Evolutionary conservation across 139 green algal genomes (phyloP), one percentile per base, ranked within the genome.

Genomic region (Marvania coccoides): DNA sequence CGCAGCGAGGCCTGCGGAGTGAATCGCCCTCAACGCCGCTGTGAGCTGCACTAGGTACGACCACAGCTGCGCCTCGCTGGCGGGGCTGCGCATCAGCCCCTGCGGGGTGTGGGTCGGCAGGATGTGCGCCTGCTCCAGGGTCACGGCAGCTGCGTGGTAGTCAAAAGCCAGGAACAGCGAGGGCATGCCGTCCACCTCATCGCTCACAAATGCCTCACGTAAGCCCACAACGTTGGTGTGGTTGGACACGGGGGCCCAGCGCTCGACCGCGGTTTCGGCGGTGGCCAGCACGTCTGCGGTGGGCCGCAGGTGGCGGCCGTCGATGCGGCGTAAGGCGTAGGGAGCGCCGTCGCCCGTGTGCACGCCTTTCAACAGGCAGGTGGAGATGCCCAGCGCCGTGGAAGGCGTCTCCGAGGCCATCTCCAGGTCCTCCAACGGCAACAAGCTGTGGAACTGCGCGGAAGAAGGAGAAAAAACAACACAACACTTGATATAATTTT

Each of bases 391-490:
- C 35, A 71, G 55, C 23, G 69, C 57, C 24, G 48, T 23, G 7
- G 69, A 72, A 12, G 46, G 42, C 15, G 39, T 37, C 56, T 71
- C 61, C 5, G 42, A n/a, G 13, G 58, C 57, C 6, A 58, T 23
- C 5, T 46, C 28, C 30, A 65, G 5, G 53, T 79, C 69, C 30
- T 78, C 74, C 45, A 78, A 53, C 2, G 69, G 90, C 65, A 83
- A 91, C 29, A 96, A 73, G 8, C 78, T 84, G 82, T 96, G 90
- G 76, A 88, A 96, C 40, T 72, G n/a, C n/a, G n/a, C n/a, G n/a
- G n/a, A n/a, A n/a, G n/a, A n/a, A n/a, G n/a, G n/a, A n/a, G n/a
- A n/a, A n/a, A n/a, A n/a, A n/a, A n/a, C n/a, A n/a, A n/a, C n/a
- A n/a, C n/a, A n/a, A n/a, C n/a, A n/a, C n/a, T n/a, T n/a, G n/a